A percentile compares a stretch with the other conserved stretches of the same genome.
Conservation (phyloP, 169 alveolate genomes). For the Cryptosporidium sp. region DNA sequence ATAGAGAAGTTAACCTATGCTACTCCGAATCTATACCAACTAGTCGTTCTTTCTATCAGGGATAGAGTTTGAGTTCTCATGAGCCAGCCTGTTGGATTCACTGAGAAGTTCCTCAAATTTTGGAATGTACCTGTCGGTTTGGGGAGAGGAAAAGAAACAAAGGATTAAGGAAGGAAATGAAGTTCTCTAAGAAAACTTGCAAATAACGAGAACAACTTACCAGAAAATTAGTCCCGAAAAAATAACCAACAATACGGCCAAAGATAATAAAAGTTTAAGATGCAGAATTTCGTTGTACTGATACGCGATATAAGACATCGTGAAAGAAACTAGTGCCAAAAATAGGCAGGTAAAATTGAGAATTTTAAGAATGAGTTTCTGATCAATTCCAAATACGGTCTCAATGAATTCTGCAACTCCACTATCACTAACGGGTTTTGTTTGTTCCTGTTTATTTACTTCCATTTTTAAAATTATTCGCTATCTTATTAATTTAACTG, state of each 20-base stretch:
- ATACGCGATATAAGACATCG: conserved; percentile 61
- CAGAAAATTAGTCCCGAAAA: conserved; percentile 30
- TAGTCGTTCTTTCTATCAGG: background rate
- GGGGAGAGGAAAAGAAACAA: background rate
- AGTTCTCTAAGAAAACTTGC: background rate
- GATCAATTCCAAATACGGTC: conserved; percentile 43
- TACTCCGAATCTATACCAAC: background rate
- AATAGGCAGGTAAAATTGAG: conserved; percentile 46
- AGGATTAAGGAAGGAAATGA: background rate
- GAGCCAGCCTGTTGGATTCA: background rate
- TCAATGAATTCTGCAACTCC: conserved; percentile 43
- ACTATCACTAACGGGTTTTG: background rate
- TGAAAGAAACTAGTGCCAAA: conserved; percentile 40
- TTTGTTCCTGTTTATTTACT: background rate
- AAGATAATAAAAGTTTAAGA: conserved; percentile 16
- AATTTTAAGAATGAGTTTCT: conserved; percentile 40
- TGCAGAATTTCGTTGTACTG: conserved; percentile 43
- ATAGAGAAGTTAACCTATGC: background rate
- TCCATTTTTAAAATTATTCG: background rate
- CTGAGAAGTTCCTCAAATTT: conserved; percentile 24
- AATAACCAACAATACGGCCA: conserved; percentile 15
- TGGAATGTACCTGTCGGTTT: conserved; percentile 49
- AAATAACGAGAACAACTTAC: conserved; percentile 2
- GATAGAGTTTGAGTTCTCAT: no score
- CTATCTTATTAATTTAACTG: background rate